Conservation (phyloP, 306 rosid species). For the Inga oerstediana region DNA sequence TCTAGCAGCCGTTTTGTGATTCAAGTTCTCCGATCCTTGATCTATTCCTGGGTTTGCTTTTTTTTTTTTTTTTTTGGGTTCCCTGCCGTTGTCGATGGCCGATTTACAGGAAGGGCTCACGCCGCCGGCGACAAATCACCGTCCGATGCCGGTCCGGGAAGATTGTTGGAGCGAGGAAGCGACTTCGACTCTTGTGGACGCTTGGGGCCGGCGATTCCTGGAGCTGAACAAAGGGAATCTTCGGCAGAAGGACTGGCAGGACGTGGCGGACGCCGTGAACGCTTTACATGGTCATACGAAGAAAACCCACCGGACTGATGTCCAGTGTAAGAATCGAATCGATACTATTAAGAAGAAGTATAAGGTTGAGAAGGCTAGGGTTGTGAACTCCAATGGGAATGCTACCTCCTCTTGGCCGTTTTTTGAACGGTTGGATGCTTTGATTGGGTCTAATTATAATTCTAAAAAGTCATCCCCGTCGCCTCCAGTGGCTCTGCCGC, state of each 20-base stretch:
- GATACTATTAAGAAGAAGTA: slow-evolving; percentile 96
- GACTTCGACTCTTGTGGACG: slow-evolving; percentile 66
- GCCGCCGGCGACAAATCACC: slow-evolving; percentile 57
- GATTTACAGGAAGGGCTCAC: slow-evolving; percentile 61
- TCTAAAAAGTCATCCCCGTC: slow-evolving; percentile 60
- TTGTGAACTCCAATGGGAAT: slow-evolving; percentile 59
- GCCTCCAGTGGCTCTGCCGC: slow-evolving; percentile 68
- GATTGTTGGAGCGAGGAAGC: slow-evolving; percentile 99
- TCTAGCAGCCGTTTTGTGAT: not conserved
- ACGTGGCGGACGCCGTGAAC: slow-evolving; percentile 93
- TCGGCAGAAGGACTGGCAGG: slow-evolving; percentile 99
- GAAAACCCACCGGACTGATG: slow-evolving; percentile 91
- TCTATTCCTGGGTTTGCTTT: not conserved
- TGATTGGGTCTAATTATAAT: slow-evolving; percentile 63
- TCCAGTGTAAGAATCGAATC: slow-evolving; percentile 95
- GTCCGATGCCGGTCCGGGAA: slow-evolving; percentile 86
- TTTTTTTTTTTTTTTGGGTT: not conserved
- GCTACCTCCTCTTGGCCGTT: slow-evolving; percentile 75
- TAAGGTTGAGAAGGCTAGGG: slow-evolving; percentile 91
- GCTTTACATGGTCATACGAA: slow-evolving; percentile 86
- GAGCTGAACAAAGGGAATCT: slow-evolving; percentile 97
- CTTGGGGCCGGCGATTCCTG: slow-evolving; percentile 69
- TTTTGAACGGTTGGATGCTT: slow-evolving; percentile 64
- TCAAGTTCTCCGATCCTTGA: not conserved
- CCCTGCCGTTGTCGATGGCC: slow-evolving; percentile 55